Evolutionary conservation across 768 basidiomycete species (phyloP).

Genomic region (Cystofilobasidium capitatum): DNA sequence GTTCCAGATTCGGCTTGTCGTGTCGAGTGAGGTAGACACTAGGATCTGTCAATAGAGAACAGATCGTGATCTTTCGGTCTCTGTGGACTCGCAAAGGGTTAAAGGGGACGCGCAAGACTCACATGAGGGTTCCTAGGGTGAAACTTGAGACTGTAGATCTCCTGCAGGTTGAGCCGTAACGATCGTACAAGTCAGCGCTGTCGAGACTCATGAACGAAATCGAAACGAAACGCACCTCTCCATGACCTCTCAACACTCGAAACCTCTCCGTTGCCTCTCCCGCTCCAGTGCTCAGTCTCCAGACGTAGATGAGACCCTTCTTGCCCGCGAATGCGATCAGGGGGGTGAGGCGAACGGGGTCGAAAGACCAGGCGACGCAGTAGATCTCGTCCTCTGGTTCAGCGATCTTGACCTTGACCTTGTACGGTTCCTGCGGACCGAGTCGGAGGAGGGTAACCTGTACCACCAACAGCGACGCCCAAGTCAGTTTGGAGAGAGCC

Average conservation of each 20-base stretch:
- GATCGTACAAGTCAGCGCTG: not conserved
- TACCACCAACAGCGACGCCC: no score
- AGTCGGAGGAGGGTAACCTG: conserved; percentile 20
- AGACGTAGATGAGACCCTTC: conserved; percentile 31
- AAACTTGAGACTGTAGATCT: conserved; percentile 28
- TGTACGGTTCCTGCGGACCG: not conserved
- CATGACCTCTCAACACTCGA: conserved; percentile 32
- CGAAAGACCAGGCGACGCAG: conserved; percentile 32
- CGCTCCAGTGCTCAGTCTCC: conserved; percentile 23
- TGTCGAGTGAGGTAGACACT: conserved; percentile 33
- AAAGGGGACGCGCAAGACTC: not conserved
- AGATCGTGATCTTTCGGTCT: no score
- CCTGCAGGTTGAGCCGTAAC: conserved; percentile 18
- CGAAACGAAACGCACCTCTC: conserved; percentile 30
- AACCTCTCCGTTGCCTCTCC: conserved; percentile 4
- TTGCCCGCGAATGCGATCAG: conserved; percentile 31
- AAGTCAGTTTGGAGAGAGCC: not conserved
- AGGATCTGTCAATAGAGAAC: conserved; percentile 29
- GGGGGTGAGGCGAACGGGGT: conserved; percentile 30
- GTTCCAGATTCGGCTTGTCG: conserved; percentile 35
- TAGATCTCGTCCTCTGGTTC: conserved; percentile 29
- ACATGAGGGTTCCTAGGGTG: conserved; percentile 26
- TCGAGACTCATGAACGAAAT: not conserved
- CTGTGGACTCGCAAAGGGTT: not conserved
- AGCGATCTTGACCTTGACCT: conserved; percentile 8